A percentile compares a stretch with the other conserved stretches of the same genome.
phyloP scores from a whole-genome alignment of 108 stramenopile genomes.

The Licmophora abbreviata region DNA sequence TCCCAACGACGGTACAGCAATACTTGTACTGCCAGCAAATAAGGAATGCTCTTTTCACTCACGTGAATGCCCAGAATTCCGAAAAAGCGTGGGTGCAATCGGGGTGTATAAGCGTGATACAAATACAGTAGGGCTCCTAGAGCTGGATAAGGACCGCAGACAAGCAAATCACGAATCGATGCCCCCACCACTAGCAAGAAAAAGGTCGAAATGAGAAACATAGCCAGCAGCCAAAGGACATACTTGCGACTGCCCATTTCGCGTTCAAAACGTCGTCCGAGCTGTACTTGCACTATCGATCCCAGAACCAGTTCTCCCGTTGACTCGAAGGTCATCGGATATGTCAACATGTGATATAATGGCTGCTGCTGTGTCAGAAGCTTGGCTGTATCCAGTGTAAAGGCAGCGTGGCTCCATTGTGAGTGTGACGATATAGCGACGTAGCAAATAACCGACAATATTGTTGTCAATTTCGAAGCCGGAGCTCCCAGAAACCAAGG shows the following conservation, averaged over 20 bases:
- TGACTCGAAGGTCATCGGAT: conserved; percentile 37
- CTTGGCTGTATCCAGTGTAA: conserved; percentile 15
- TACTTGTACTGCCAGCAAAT: conserved; percentile 38
- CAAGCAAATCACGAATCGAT: conserved; percentile 6
- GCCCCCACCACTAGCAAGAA: conserved; percentile 22
- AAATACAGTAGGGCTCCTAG: conserved; percentile 51
- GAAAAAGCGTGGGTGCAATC: conserved; percentile 65
- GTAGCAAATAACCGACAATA: conserved; percentile 29
- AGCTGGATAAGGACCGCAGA: conserved; percentile 36
- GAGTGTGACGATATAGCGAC: conserved; percentile 11
- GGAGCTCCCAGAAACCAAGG: conserved; percentile 55
- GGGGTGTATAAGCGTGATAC: conserved; percentile 47
- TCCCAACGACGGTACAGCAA: conserved; percentile 18
- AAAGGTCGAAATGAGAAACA: conserved; percentile 19
- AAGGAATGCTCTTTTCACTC: conserved; percentile 59
- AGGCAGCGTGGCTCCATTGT: conserved; percentile 1
- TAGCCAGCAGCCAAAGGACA: conserved; percentile 28
- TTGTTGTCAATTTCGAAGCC: conserved; percentile 36
- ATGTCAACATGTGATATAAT: conserved; percentile 32
- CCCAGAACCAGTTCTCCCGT: conserved; percentile 58
- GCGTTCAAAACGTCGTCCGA: conserved; percentile 57
- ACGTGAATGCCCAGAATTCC: conserved; percentile 47
- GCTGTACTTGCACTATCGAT: conserved; percentile 25
- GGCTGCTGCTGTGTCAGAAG: conserved; percentile 28
- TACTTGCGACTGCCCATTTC: conserved; percentile 62